Evolutionary conservation across 108 stramenopile genomes (phyloP), one percentile per base, ranked within the genome.

Genomic region (Cylindrotheca closterium): DNA sequence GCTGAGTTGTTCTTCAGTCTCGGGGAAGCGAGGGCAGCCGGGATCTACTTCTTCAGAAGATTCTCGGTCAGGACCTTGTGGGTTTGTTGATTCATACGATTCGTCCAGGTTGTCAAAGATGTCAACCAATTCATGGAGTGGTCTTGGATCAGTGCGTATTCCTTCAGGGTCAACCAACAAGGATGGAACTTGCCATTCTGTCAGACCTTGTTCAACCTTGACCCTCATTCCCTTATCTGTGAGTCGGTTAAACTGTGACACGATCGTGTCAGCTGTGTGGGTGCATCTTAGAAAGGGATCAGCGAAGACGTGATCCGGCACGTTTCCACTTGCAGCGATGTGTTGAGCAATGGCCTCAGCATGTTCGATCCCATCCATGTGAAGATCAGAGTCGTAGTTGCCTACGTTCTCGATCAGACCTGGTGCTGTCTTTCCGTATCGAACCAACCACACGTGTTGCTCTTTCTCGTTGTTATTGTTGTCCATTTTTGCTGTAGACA

Each of bases 111-210:
- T 69, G 21, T 47, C 60, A 59, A 68, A 79, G 60, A 69, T 66
- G 12, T 80, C 53, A 2, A 65, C 62, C 29, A 84, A 51, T 32
- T 80, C 64, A 29, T 69, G 52, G 45, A 72, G 53, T 2, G 83
- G 62, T 23, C 71, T 66, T 0, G 84, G 84, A 29, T 84, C 10
- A 12, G 83, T 77, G 10, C 69, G 45, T 5, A 67, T 69, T 2
- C 89, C 89, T 12, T 68, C 50, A 21, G 68, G 73, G 17, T 81
- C 79, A 15, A 91, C 86, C 34, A 85, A 68, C 12, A 88, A 60
- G n/a, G 86, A 86, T 18, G 86, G 86, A 29, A 72, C 73, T 30
- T 82, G 73, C 85, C 85, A 91, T 76, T 91, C 89, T 24, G 79
- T 73, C 46, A 86, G 49, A 17, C 89, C 89, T 30, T 84, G 83